Evolutionary conservation across 2,329 filamentous ascomycete species (phyloP).

Genomic region (Penicillium sclerotiorum): DNA sequence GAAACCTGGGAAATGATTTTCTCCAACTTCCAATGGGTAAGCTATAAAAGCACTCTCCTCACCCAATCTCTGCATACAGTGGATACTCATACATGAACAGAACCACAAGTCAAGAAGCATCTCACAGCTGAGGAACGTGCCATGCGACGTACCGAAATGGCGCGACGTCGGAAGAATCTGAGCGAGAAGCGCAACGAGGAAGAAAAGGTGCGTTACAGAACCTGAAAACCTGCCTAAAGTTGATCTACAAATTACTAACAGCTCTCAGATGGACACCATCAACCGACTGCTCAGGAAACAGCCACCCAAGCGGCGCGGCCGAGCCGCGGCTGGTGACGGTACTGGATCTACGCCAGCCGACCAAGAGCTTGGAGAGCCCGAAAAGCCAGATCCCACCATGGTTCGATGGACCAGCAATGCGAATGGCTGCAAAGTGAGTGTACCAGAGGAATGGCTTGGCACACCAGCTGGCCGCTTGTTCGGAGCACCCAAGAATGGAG

Average conservation of each 20-base stretch:
- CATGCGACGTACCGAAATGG: slow-evolving; percentile 74
- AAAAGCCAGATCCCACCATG: slow-evolving; percentile 48
- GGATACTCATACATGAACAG: slow-evolving; percentile 38
- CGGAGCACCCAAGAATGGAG: slow-evolving; percentile 24
- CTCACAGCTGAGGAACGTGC: slow-evolving; percentile 73
- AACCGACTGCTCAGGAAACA: slow-evolving; percentile 69
- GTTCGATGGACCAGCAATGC: slow-evolving; percentile 49
- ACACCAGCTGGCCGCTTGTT: slow-evolving; percentile 46
- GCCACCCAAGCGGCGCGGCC: slow-evolving; percentile 60
- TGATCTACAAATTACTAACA: slow-evolving; percentile 18
- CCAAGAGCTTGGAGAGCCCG: slow-evolving; percentile 39
- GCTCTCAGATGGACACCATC: slow-evolving; percentile 65
- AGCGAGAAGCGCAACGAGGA: slow-evolving; percentile 78
- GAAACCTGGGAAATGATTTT: slow-evolving; percentile 57
- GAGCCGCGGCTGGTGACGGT: slow-evolving; percentile 50
- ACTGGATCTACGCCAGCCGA: slow-evolving; percentile 45
- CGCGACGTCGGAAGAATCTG: slow-evolving; percentile 70
- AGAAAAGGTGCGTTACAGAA: slow-evolving; percentile 62
- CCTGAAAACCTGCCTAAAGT: no score
- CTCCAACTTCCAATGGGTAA: slow-evolving; percentile 59
- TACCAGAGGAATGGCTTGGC: slow-evolving; percentile 53
- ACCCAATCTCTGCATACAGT: background rate
- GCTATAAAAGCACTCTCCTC: background rate
- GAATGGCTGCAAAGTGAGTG: slow-evolving; percentile 45
- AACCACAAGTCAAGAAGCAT: slow-evolving; percentile 73